Base-by-base conservation (phyloP, 2,329 filamentous ascomycete genomes). In the Rhinocladiella similis region DNA sequence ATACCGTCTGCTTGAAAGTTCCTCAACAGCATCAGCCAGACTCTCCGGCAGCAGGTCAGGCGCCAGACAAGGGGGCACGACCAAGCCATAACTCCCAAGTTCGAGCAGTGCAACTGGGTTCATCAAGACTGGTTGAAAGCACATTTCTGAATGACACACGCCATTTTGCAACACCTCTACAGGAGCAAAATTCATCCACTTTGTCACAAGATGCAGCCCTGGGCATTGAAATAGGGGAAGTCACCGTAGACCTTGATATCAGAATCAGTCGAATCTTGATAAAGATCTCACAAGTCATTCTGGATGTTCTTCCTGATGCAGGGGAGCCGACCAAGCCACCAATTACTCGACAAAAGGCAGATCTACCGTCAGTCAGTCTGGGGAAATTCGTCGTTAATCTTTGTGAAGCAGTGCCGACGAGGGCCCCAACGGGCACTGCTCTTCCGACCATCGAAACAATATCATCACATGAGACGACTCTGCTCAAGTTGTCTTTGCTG, bases 171-270 rank as follows among this genome's bases (percentile, higher is more conserved):
- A 12, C 42, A 13, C 53, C 42, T 3, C 29, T 47, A 19, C 38
- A 42, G 7, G 19, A 9, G 10, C 54, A 54, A 25, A 19, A 19
- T 19, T 50, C 36, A 19, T 22, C 42, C 6, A 9, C 29, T 38
- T 33, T 42, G 45, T 14, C 29, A 18, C 7, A 16, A 50, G 36
- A 54, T 41, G 19, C 27, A 57, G 19, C 25, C 7, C 22, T 61
- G 14, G 49, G 22, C 25, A 27, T 59, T 38, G 45, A 54, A 3
- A 33, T 60, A 13, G 60, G 60, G n/a, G 25, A 52, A 16, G 47
- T 62, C n/a, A 55, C 57, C 3, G 29, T 62, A 9, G 57, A 60
- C 43, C 57, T 62, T 18, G 60, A 62, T 39, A 56, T 62, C n/a
- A 53, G 53, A 43, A 43, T 62, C 14, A 56, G 54, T 39, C 51